Evolutionary conservation across 345 rosid genomes (phyloP), one percentile per base, ranked within the genome.

Genomic region (Populus pruinosa): DNA sequence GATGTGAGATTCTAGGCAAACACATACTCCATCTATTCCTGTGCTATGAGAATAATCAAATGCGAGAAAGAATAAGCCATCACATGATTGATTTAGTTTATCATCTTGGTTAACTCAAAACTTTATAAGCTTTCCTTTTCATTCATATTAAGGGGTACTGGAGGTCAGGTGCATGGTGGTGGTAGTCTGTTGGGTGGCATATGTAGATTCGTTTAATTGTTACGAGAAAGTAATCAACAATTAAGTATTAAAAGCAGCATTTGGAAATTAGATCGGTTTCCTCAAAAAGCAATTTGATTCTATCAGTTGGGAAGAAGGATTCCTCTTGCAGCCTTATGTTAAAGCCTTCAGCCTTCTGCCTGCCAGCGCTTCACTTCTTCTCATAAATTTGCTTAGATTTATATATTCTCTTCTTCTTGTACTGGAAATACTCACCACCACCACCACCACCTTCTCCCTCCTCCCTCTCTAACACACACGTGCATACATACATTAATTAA

Each of bases 281-380:
- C 66, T 38, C 76, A 77, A 65, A 82, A 81, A 78, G 80, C 63
- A 76, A 71, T 79, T 76, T 76, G 86, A 82, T 87, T 84, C 89
- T 65, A 59, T 73, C 77, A 53, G 78, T 39, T 61, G 67, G 59
- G 41, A 18, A 76, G 68, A 78, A 76, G 83, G 81, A 78, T 78
- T 80, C 85, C 83, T 13, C 21, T 66, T 66, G 82, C 89, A 86
- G 87, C 86, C 69, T 85, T 82, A 71, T 68, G 33, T 77, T 43
- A 66, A 73, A 79, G 77, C 68, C 61, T 31, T 59, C 62, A 72
- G 65, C 43, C 77, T 69, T 65, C 55, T 49, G 63, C 25, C 47
- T 61, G 6, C 69, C 67, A 74, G 64, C 64, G 61, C 70, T 77
- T 82, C 69, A 53, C 78, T 76, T 61, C 49, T 59, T 71, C 71